Percentiles rank a stretch among this genome's conserved stretches.
These are phyloP conservation scores for Pleomassaria siparia DNA, from an alignment of 2,329 filamentous ascomycete genomes.

Conservation along the genomic window DNA sequence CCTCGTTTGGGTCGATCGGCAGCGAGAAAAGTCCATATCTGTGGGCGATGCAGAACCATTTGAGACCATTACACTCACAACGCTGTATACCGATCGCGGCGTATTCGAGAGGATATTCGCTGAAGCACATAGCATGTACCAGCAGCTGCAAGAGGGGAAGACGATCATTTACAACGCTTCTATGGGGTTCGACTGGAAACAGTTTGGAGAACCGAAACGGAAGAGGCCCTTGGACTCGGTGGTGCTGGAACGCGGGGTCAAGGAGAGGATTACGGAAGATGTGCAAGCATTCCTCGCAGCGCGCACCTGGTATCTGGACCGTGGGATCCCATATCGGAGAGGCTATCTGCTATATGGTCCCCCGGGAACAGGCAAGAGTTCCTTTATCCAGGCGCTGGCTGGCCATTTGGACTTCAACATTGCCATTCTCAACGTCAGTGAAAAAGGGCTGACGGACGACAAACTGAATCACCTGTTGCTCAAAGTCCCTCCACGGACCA, in stretches of 20 bases:
- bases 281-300: constrained; percentile 79
- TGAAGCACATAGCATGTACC: constrained; percentile 80
- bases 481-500: constrained; percentile 78
- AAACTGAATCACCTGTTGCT: constrained; percentile 82
- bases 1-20: constrained; percentile 82
- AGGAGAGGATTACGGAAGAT: constrained; percentile 77
- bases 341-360: constrained; percentile 89
- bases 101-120: constrained; percentile 88
- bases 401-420: constrained; percentile 92
- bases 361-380: constrained; percentile 89
- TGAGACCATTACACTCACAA: constrained; percentile 90
- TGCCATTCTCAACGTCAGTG: constrained; percentile 87
- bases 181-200: constrained; percentile 80
- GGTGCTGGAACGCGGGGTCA: constrained; percentile 79
- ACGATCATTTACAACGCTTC: constrained; percentile 90
- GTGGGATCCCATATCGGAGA: constrained; percentile 89
- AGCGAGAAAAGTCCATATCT: constrained; percentile 83
- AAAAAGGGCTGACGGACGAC: constrained; percentile 87
- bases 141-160: constrained; percentile 83
- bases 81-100: constrained; percentile 83
- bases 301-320: constrained; percentile 86
- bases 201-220: constrained; percentile 78
- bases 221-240: constrained; percentile 90
- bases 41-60: constrained; percentile 84
- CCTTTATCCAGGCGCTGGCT: constrained; percentile 92